Evolutionary conservation across 164 flowering plant genomes (phyloP), one percentile per base, ranked within the genome.

Genomic region (Tinospora cordifolia): DNA sequence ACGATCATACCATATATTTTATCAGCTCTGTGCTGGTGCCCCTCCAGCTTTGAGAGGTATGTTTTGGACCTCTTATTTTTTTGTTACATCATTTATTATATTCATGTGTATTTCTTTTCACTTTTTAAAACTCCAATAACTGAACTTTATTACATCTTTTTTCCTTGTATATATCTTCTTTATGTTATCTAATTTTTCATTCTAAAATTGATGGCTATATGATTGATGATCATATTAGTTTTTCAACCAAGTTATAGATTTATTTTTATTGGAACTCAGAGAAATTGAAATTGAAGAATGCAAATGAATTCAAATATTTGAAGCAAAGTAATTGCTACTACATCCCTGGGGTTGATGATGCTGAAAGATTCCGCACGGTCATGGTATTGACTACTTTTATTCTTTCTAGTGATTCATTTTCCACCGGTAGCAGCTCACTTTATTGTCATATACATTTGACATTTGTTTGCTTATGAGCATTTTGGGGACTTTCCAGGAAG

Each of bases 1-100:
- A 83, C 82, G 98, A 73, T 90, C 98, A 22, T 94, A 92, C 76
- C 98, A 94, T 77, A 88, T 91, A 77, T 94, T 94, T 80, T 94
- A 94, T 83, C 98, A 94, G 80, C 97, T 94, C 17, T 94, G 98
- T 83, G 92, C 89, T 63, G 98, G 98, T 71, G 96, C 97, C 68
- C 82, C 96, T 70, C 79, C 81, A 39, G 64, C 81, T 65, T 90
- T 95, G 19, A 84, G 87, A 90, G 98, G 99, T 95, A 73, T 47
- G 17, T 19, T 34, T 41, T n/a, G 21, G 59, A 51, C 17, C 59
- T 14, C n/a, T 7, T 51, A 17, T 17, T 3, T 41, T 41, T 41
- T 41, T 41, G 2, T 41, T 41, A 41, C 11, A 12, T 12, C 46
- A 12, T 8, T 1, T 41, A 8, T 41, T 41, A 41, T 51, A 15